These are phyloP conservation scores for Cadophora gregata DNA, from an alignment of 2,329 filamentous ascomycete genomes.

Conservation along the genomic window DNA sequence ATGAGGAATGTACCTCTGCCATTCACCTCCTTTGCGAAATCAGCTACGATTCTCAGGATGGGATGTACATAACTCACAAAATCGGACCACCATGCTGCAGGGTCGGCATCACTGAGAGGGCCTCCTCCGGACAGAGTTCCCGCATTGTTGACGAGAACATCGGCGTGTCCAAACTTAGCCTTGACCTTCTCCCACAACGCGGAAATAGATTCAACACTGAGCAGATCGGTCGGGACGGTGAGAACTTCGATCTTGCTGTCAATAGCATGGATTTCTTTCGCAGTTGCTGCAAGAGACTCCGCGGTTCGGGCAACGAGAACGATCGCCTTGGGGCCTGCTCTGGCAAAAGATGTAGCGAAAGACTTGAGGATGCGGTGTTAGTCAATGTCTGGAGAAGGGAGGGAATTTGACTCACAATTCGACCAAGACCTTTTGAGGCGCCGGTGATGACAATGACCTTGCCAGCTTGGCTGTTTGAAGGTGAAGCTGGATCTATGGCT, in stretches of 20 bases:
- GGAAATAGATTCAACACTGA: not conserved
- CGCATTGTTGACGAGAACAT: too few relatives aligned
- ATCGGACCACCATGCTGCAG: too few relatives aligned
- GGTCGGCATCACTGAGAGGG: too few relatives aligned
- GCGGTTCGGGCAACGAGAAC: not conserved
- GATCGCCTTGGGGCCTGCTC: not conserved
- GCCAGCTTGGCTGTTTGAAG: too few relatives aligned
- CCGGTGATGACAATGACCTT: too few relatives aligned
- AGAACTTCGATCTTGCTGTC: not conserved
- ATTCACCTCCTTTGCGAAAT: too few relatives aligned
- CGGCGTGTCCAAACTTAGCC: too few relatives aligned
- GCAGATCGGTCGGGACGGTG: not conserved
- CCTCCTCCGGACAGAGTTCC: too few relatives aligned
- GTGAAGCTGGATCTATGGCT: too few relatives aligned
- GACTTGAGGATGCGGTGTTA: not conserved
- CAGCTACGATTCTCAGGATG: too few relatives aligned
- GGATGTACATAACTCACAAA: too few relatives aligned
- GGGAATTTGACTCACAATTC: not conserved
- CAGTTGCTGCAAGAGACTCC: not conserved
- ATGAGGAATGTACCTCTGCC: too few relatives aligned
- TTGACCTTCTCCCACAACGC: not conserved
- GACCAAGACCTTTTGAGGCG: not conserved
- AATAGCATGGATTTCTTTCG: not conserved
- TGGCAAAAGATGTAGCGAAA: not conserved
- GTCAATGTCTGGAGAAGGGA: not conserved